These are phyloP conservation scores for Penicillium sp. DNA, from an alignment of 2,329 filamentous ascomycete genomes.

Conservation along the genomic window DNA sequence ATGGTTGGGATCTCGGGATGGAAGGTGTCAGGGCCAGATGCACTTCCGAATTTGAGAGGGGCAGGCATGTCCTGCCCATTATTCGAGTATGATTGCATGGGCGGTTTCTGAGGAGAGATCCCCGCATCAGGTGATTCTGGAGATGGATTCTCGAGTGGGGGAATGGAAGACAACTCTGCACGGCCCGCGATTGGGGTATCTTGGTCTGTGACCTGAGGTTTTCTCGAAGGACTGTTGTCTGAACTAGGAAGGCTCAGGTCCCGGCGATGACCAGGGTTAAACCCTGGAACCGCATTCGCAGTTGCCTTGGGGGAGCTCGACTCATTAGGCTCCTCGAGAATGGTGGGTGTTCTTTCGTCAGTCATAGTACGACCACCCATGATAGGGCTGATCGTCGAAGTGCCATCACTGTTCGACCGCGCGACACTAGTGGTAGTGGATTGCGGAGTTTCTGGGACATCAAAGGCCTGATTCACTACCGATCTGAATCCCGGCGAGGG, in stretches of 20 bases:
- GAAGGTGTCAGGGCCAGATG: conserved; percentile 13
- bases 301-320: conserved; percentile 16
- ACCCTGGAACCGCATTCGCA: conserved; percentile 27
- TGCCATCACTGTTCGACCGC: conserved; percentile 56
- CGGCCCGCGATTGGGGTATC: conserved; percentile 37
- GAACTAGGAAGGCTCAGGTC: conserved; percentile 52
- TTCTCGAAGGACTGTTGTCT: conserved; percentile 54
- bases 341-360: conserved; percentile 44
- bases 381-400: conserved; percentile 57
- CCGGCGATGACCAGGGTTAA: conserved; percentile 49
- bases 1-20: conserved; percentile 27
- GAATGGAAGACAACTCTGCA: conserved; percentile 38
- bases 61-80: conserved; percentile 22
- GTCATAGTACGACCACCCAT: conserved; percentile 41
- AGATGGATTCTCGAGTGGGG: conserved; percentile 18
- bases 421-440: conserved; percentile 48
- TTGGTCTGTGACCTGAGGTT: conserved; percentile 44
- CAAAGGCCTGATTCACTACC: conserved; percentile 58
- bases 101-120: conserved; percentile 1
- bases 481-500: conserved; percentile 50
- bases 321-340: conserved; percentile 46
- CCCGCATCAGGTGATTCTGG: conserved; percentile 9
- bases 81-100: conserved; percentile 5
- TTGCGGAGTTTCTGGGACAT: conserved; percentile 47
- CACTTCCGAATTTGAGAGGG: conserved; percentile 28